Base-by-base conservation (phyloP, 305 asterid genomes). In the Lippia alba region DNA sequence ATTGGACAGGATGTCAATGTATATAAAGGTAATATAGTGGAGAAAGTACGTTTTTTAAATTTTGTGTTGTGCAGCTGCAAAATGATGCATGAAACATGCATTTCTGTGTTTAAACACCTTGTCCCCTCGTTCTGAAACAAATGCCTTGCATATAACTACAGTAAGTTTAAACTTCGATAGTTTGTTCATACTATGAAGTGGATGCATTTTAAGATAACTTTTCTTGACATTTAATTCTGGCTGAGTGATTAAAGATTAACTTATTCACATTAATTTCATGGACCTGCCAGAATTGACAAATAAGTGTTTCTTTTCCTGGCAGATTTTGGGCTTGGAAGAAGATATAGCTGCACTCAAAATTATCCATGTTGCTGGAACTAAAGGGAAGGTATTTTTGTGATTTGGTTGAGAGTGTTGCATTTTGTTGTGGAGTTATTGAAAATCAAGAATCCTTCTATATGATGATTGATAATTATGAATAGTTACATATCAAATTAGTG, bases 331-430 rank as follows among this genome's bases (percentile, higher is more conserved):
- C 69, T 78, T 92, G 85, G 92, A 92, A 72, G 88, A 87, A 69
- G 73, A 66, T 57, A 72, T 92, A 66, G 83, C 81, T 40, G 77
- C 58, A 67, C 91, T 92, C 56, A 88, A 87, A 81, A 84, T 90
- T 63, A 88, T 92, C 79, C 98, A 92, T 75, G 97, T 88, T 72
- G 88, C 96, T 75, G 98, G 98, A 74, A 92, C 97, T 56, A 92
- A 92, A 87, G 98, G 98, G 79, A 92, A 92, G 97, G 97, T 92
- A 88, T 44, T 63, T 5, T 39, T 66, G 48, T 73, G 64, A 54
- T 79, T 41, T 11, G 66, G 63, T 32, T 44, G 45, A 55, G 39
- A 36, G 45, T 48, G 30, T 63, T 1, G 20, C 34, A 33, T 71
- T 44, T 64, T 30, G 44, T 51, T 54, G 19, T 10, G 18, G 36